Evolutionary conservation across 2,329 filamentous ascomycete species (phyloP).

Genomic region (Plenodomus tracheiphilus): DNA sequence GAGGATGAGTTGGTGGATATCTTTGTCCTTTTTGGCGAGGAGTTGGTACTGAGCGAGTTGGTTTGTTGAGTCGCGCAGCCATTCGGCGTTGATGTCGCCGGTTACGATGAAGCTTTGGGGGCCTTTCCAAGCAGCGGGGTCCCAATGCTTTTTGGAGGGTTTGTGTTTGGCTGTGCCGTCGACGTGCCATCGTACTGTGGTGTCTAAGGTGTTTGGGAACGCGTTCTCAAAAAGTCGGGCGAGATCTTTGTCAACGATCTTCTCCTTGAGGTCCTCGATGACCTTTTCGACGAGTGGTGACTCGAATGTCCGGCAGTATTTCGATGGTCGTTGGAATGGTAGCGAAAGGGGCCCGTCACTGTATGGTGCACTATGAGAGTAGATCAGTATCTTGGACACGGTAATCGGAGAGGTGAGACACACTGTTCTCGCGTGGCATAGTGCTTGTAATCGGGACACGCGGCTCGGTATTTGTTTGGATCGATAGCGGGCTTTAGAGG

Average conservation of each 20-base stretch:
- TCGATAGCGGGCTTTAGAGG: constrained; percentile 34
- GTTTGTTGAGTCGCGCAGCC: constrained; percentile 91
- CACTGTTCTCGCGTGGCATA: constrained; percentile 66
- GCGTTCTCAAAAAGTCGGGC: constrained; percentile 93
- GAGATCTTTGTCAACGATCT: constrained; percentile 82
- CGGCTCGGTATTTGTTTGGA: constrained; percentile 44
- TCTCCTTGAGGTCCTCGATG: constrained; percentile 77
- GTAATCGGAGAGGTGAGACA: constrained; percentile 22
- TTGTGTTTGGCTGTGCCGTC: constrained; percentile 56
- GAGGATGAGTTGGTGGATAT: constrained; percentile 77
- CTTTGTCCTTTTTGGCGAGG: constrained; percentile 78
- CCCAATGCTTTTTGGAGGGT: constrained; percentile 40
- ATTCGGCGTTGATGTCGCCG: constrained; percentile 90
- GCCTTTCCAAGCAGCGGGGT: constrained; percentile 71
- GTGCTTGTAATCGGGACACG: constrained; percentile 68
- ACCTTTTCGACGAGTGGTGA: constrained; percentile 86
- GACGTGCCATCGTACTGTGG: constrained; percentile 85
- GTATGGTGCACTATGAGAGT: constrained; percentile 65
- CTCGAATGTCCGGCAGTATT: constrained; percentile 83
- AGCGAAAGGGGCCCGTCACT: constrained; percentile 78
- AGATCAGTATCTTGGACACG: constrained; percentile 1
- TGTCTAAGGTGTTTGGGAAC: constrained; percentile 89
- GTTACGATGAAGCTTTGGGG: constrained; percentile 92
- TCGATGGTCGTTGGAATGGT: constrained; percentile 82
- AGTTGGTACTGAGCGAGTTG: constrained; percentile 89